Conservation (phyloP, 2,329 filamentous ascomycete species). For the Colletotrichum siamense region DNA sequence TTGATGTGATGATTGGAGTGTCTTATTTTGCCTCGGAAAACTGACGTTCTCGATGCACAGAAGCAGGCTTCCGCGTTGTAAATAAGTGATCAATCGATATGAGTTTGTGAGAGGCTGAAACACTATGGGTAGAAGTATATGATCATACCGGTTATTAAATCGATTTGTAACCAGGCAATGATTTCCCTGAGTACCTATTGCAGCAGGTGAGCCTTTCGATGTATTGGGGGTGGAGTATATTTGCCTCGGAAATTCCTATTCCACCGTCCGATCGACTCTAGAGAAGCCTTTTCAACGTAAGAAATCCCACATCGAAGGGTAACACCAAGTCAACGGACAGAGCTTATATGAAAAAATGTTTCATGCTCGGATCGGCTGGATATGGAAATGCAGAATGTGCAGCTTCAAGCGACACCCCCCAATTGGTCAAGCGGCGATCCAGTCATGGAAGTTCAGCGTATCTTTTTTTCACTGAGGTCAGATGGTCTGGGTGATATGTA, state of each 20-base stretch:
- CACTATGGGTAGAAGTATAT: accelerated
- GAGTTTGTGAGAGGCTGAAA: accelerated
- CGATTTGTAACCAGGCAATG: not conserved
- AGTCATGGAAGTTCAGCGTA: accelerated
- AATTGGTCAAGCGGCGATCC: too few species aligned
- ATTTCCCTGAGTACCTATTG: not conserved
- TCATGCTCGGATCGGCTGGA: accelerated
- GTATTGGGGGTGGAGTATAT: accelerated
- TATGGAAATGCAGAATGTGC: accelerated
- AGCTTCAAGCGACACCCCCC: accelerated
- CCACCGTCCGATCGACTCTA: accelerated
- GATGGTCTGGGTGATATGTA: accelerated
- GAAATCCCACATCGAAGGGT: accelerated
- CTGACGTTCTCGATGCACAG: not conserved
- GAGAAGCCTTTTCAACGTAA: accelerated
- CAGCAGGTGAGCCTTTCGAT: not conserved
- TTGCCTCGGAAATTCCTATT: accelerated
- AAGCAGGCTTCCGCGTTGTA: not conserved
- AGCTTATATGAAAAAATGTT: accelerated
- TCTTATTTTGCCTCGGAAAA: not conserved
- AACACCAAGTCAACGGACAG: accelerated
- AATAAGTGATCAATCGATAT: not conserved
- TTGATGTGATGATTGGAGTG: not conserved
- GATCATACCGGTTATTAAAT: accelerated
- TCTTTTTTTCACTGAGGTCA: accelerated